A percentile compares a stretch with the other conserved stretches of the same genome.
These are phyloP conservation scores for Corylus americana DNA, from an alignment of 306 rosid genomes.

Conservation along the genomic window DNA sequence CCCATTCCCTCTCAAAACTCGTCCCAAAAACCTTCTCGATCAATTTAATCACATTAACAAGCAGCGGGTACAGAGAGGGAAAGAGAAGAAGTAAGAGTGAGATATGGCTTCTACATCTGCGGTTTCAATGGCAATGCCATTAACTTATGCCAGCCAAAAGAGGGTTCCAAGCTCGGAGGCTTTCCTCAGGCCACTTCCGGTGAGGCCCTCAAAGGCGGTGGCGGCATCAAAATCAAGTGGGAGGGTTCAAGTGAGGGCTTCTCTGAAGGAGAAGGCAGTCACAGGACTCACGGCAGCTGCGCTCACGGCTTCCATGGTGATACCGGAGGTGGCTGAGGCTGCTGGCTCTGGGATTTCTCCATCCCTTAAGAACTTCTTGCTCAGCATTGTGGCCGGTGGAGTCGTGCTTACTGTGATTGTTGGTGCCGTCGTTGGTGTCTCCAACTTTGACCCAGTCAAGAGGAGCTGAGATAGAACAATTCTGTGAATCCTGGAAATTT, in stretches of 20 bases:
- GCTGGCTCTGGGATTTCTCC: slow-evolving; percentile 66
- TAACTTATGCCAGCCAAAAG: slow-evolving; percentile 47
- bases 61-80: slow-evolving; percentile 9
- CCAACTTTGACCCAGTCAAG: slow-evolving; percentile 95
- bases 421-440: slow-evolving; percentile 79
- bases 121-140: slow-evolving; percentile 74
- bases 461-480: slow-evolving; percentile 49
- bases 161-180: slow-evolving; percentile 46
- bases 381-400: slow-evolving; percentile 91
- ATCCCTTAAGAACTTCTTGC: slow-evolving; percentile 94
- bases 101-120: slow-evolving; percentile 78
- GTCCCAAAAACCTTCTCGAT: slow-evolving; percentile 11
- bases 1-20: background rate
- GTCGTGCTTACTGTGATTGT: slow-evolving; percentile 52
- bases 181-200: slow-evolving; percentile 63
- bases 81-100: background rate
- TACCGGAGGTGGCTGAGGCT: slow-evolving; percentile 90
- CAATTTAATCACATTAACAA: slow-evolving; percentile 3
- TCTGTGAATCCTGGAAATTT: slow-evolving; percentile 10
- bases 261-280: slow-evolving; percentile 85
- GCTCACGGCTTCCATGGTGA: slow-evolving; percentile 74
- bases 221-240: slow-evolving; percentile 39
- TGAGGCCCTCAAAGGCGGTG: slow-evolving; percentile 39
- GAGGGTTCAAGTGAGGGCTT: slow-evolving; percentile 61
- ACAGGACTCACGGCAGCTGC: slow-evolving; percentile 74